These are phyloP conservation scores for Aspergillus campestris DNA, from an alignment of 495 filamentous ascomycete species.

Conservation along the genomic window DNA sequence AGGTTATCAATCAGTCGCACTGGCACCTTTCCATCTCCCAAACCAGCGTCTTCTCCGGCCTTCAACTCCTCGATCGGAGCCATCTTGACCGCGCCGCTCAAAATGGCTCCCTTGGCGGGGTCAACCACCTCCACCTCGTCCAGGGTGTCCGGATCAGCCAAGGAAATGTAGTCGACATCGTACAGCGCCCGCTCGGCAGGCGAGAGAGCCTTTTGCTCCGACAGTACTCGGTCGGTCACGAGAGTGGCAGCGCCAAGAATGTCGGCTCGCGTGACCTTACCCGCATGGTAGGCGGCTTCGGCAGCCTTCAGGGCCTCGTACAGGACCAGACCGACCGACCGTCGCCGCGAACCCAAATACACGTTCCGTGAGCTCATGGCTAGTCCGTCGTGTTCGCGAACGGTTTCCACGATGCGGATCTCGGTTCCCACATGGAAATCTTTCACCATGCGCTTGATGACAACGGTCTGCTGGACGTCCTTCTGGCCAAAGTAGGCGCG, in stretches of 20 bases:
- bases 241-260: slow-evolving; percentile 59
- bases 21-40: slow-evolving; percentile 60
- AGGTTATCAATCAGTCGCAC: slow-evolving; percentile 95
- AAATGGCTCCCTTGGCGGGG: slow-evolving; percentile 59
- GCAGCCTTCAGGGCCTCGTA: slow-evolving; percentile 58
- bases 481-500: slow-evolving; percentile 96
- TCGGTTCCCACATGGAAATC: slow-evolving; percentile 81
- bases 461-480: slow-evolving; percentile 90
- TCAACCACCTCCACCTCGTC: slow-evolving; percentile 67
- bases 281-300: slow-evolving; percentile 55
- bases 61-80: slow-evolving; percentile 61
- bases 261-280: slow-evolving; percentile 47
- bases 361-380: slow-evolving; percentile 94
- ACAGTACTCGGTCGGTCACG: slow-evolving; percentile 39
- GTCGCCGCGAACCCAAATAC: slow-evolving; percentile 71
- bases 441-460: slow-evolving; percentile 76
- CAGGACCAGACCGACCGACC: slow-evolving; percentile 63
- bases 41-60: slow-evolving; percentile 57
- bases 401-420: slow-evolving; percentile 64
- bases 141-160: slow-evolving; percentile 74
- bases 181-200: slow-evolving; percentile 57
- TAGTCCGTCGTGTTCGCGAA: slow-evolving; percentile 73
- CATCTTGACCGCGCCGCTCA: slow-evolving; percentile 90
- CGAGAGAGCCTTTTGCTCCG: slow-evolving; percentile 54
- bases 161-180: slow-evolving; percentile 83